phyloP scores from a whole-genome alignment of 176 grass and related monocot species.

The Musa schizocarpa region DNA sequence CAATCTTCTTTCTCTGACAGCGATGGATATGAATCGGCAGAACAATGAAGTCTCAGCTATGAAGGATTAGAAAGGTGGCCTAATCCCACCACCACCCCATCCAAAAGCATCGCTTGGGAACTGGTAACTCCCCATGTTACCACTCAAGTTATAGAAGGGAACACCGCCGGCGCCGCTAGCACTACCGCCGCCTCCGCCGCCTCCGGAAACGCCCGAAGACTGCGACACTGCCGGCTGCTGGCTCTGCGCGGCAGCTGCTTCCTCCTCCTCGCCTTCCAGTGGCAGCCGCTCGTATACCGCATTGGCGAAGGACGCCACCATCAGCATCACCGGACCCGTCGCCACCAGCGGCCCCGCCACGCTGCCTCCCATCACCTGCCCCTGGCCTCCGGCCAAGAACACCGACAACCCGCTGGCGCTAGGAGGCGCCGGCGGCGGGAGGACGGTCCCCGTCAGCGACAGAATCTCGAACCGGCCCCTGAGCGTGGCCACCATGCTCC shows the following conservation, averaged over 20 bases:
- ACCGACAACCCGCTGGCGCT: not conserved
- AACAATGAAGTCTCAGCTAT: not conserved
- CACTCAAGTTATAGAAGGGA: not conserved
- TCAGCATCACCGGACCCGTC: slow-evolving; percentile 1
- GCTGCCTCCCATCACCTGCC: slow-evolving; percentile 10
- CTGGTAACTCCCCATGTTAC: not conserved
- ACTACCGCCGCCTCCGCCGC: not conserved
- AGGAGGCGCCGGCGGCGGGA: not conserved
- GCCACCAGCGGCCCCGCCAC: slow-evolving; percentile 5
- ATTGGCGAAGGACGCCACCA: slow-evolving; percentile 10
- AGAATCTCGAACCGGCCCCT: slow-evolving; percentile 9
- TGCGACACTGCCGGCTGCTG: slow-evolving; percentile 5
- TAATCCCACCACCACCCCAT: slow-evolving; percentile 7
- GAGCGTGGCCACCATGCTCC: slow-evolving; percentile 8
- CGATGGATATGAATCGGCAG: too few species aligned
- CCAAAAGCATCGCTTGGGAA: slow-evolving; percentile 10
- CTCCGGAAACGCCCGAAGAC: not conserved
- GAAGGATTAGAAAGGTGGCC: not conserved
- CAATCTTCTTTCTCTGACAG: too few species aligned
- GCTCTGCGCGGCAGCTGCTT: not conserved
- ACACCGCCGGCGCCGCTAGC: not conserved
- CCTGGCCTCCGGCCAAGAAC: slow-evolving; percentile 8
- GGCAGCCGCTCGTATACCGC: slow-evolving; percentile 12
- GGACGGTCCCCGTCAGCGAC: not conserved
- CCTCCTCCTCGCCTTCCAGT: slow-evolving; percentile 7